Percentiles rank a stretch among this genome's conserved stretches.
phyloP scores from a whole-genome alignment of 2,329 filamentous ascomycete genomes.

The Fusarium sp. region DNA sequence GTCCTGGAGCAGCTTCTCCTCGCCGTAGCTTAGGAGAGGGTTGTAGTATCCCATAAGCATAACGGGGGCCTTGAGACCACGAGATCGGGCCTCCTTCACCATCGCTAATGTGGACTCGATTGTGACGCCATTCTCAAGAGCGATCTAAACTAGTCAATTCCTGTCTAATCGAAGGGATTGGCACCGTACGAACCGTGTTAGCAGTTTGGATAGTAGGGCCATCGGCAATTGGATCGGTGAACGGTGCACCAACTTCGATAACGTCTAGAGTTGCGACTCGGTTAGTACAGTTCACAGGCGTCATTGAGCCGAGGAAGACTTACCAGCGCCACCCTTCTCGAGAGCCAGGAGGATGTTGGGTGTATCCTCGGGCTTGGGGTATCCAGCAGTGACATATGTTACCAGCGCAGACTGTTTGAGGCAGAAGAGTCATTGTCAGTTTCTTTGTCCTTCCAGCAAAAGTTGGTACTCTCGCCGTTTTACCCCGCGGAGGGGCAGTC shows the following conservation, averaged over 20 bases:
- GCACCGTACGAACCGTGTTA: constrained; percentile 73
- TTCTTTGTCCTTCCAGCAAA: constrained; percentile 1
- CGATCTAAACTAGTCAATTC: constrained; percentile 57
- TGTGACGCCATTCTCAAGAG: constrained; percentile 88
- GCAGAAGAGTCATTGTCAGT: constrained; percentile 31
- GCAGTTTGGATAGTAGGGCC: constrained; percentile 96
- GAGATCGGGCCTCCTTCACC: constrained; percentile 80
- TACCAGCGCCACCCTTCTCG: constrained; percentile 92
- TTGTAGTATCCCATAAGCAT: constrained; percentile 99
- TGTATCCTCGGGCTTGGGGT: constrained; percentile 82
- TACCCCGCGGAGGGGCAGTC: constrained; percentile 45
- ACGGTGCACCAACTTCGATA: constrained; percentile 94
- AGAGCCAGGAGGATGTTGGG: constrained; percentile 86
- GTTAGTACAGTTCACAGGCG: constrained; percentile 17
- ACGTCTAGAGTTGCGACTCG: constrained; percentile 65
- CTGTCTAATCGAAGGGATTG: background rate
- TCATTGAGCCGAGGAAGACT: constrained; percentile 40
- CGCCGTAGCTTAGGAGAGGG: constrained; percentile 91
- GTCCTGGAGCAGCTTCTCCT: constrained; percentile 87
- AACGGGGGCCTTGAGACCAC: constrained; percentile 82
- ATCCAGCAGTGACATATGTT: constrained; percentile 96
- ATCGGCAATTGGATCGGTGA: constrained; percentile 98
- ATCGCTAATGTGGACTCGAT: constrained; percentile 82
- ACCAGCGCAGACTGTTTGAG: constrained; percentile 78
- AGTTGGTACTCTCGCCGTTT: constrained; percentile 1